Percentiles rank a stretch among this genome's conserved stretches.
Evolutionary conservation across 768 basidiomycete genomes (phyloP).

Genomic region (Mycena indigotica): DNA sequence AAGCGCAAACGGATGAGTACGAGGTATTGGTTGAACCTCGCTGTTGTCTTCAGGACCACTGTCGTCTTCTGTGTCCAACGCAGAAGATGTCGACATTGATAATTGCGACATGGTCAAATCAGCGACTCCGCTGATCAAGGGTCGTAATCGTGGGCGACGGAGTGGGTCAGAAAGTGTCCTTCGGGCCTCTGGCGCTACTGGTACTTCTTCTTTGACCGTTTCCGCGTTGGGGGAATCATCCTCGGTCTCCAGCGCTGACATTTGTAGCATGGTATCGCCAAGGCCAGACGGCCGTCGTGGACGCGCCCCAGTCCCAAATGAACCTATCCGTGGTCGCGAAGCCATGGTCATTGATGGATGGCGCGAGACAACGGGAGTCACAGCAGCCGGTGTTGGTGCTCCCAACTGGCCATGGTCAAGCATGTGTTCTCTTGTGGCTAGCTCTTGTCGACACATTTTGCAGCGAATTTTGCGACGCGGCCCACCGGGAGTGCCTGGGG

Average conservation of each 20-base stretch:
- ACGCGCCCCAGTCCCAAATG: conserved; percentile 20
- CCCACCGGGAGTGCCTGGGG: conserved; percentile 58
- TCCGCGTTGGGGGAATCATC: conserved; percentile 11
- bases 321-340: conserved; percentile 26
- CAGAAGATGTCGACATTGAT: conserved; percentile 44
- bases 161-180: conserved; percentile 13
- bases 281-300: conserved; percentile 37
- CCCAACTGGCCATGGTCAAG: conserved; percentile 84
- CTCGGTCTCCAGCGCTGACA: conserved; percentile 41
- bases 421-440: conserved; percentile 93
- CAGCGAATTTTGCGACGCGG: conserved; percentile 73
- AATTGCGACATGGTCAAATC: conserved; percentile 31
- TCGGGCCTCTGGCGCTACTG: background rate
- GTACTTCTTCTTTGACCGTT: background rate
- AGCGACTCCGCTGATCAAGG: conserved; percentile 24
- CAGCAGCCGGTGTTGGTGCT: conserved; percentile 58
- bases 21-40: conserved; percentile 3
- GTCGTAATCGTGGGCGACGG: conserved; percentile 22
- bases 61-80: conserved; percentile 53
- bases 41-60: conserved; percentile 37
- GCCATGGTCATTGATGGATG: conserved; percentile 28
- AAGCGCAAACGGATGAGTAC: conserved; percentile 29
- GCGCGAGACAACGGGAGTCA: conserved; percentile 52
- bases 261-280: conserved; percentile 39
- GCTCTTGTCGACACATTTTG: conserved; percentile 89